Evolutionary conservation across 768 basidiomycete genomes (phyloP), one percentile per base, ranked within the genome.

Genomic region (Auricularia auricula-judae): DNA sequence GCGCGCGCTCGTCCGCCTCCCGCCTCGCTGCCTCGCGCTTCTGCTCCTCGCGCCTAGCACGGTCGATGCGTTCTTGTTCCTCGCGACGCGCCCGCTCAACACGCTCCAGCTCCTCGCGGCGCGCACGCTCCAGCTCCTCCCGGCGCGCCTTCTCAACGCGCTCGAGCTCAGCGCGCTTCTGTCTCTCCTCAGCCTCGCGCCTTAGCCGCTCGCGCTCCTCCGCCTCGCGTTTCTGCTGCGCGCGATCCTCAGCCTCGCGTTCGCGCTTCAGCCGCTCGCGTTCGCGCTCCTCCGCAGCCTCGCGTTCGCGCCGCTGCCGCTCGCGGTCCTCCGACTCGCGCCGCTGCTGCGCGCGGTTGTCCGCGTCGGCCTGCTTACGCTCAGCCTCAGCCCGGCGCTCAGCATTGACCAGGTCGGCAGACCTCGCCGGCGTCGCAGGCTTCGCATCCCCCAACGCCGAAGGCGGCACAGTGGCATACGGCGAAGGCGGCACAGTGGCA

Each of bases 161-260:
- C 35, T 66, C 65, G 5, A 56, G 64, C 35, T 67, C 42, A 3
- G 47, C 36, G 70, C 67, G 7, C 76, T 70, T 36, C 71, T 74
- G 60, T 69, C 68, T 5, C 58, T 60, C 54, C 71, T 68, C 56
- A 42, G 39, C 39, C 39, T 42, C 39, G 39, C 39, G 66, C 69
- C 63, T 71, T 14, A 44, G 65, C 59, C 12, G 43, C 56, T 35
- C 60, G 29, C 63, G 54, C 23, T 64, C 33, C 23, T 56, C 36
- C 4, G 39, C 66, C 64, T 44, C 44, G 18, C 63, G 65, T 59
- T 53, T 21, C 35, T 44, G 16, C 16, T 47, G 56, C 62, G 66
- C 67, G 59, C 81, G 75, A 65, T 81, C 79, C 71, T 87, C 86
- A 71, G 90, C 87, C 71, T 88, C 86, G 65, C 78, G 79, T 54